These are phyloP conservation scores for Chlorella sp. DNA, from an alignment of 139 green algal species.

Conservation along the genomic window DNA sequence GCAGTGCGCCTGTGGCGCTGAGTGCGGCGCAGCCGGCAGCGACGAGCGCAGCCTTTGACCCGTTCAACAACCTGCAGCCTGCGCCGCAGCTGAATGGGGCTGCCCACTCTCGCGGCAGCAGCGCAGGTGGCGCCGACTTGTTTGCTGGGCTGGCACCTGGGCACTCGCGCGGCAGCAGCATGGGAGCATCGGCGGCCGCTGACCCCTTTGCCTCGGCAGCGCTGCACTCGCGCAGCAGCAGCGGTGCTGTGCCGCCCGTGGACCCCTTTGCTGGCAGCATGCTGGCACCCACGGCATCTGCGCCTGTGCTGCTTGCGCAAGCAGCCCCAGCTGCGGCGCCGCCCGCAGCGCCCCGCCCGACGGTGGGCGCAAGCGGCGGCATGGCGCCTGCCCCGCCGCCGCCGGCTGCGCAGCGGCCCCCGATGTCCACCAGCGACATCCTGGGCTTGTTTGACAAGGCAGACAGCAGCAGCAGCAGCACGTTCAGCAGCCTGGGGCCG, in stretches of 20 bases:
- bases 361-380: background rate
- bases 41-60: background rate
- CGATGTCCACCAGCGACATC: slow-evolving; percentile 16
- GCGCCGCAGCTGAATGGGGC: background rate
- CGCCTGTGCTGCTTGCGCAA: too few species aligned
- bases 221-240: too few species aligned
- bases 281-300: background rate
- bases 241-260: background rate
- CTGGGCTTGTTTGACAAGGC: slow-evolving; percentile 27
- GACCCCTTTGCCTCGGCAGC: background rate
- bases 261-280: background rate
- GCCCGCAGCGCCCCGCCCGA: too few species aligned
- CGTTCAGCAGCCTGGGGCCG: too few species aligned
- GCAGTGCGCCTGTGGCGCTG: background rate
- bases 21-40: background rate
- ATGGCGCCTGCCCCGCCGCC: background rate
- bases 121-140: background rate
- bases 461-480: too few species aligned
- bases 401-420: background rate
- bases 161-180: background rate
- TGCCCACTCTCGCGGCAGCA: background rate
- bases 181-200: background rate
- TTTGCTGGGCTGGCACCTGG: background rate
- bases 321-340: too few species aligned
- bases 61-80: background rate